phyloP scores from a whole-genome alignment of 257 asterid species.

The Misopates orontium region DNA sequence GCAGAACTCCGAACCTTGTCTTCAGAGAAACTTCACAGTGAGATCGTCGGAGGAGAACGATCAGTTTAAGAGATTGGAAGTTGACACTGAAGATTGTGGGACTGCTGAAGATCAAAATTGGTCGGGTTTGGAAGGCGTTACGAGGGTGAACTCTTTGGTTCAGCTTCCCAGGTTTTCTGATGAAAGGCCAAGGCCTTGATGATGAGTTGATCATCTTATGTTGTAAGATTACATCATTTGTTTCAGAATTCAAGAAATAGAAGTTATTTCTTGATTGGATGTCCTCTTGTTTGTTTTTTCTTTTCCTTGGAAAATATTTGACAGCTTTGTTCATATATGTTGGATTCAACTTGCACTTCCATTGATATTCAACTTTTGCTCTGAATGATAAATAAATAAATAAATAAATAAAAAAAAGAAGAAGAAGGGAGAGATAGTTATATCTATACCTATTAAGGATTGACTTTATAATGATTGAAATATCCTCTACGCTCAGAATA shows the following conservation, averaged over 20 bases:
- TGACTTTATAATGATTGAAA: too few species aligned
- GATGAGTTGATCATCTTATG: constrained; percentile 19
- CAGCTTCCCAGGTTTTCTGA: constrained; percentile 93
- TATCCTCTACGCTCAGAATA: too few species aligned
- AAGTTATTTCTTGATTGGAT: constrained; percentile 10
- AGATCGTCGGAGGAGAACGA: constrained; percentile 68
- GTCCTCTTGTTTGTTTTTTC: constrained; percentile 7
- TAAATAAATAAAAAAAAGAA: too few species aligned
- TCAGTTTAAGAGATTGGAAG: constrained; percentile 37
- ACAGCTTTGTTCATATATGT: constrained; percentile 20
- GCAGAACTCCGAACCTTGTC: constrained; percentile 67
- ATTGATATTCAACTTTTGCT: background rate
- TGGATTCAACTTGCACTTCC: background rate
- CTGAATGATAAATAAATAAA: too few species aligned
- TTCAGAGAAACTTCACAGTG: constrained; percentile 78
- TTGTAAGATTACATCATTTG: constrained; percentile 22
- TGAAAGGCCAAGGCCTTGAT: constrained; percentile 65
- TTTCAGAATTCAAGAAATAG: constrained; percentile 24
- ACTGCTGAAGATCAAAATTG: constrained; percentile 62
- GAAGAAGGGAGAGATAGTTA: too few species aligned
- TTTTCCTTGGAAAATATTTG: constrained; percentile 15
- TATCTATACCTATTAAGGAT: too few species aligned
- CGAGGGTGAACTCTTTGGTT: constrained; percentile 92
- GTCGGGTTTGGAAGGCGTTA: constrained; percentile 98
- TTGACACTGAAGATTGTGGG: constrained; percentile 35